These are phyloP conservation scores for Pichia membranifaciens DNA, from an alignment of 805 yeast genomes.

Conservation along the genomic window DNA sequence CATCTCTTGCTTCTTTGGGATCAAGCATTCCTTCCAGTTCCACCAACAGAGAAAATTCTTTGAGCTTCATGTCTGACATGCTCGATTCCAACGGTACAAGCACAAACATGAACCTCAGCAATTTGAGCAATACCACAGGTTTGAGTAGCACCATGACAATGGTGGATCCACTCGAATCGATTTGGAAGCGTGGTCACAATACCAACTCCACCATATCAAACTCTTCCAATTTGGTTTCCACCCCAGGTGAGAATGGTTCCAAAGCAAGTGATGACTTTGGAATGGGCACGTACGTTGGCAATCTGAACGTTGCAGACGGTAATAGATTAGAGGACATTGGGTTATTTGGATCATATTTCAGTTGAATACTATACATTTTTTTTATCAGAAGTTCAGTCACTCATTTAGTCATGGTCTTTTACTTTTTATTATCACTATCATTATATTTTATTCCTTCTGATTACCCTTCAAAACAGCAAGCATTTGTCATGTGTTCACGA, in stretches of 20 bases:
- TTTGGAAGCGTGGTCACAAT: constrained; percentile 15
- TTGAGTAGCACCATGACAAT: constrained; percentile 1
- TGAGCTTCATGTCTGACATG: neutral
- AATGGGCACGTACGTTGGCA: neutral
- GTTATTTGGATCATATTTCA: constrained; percentile 8
- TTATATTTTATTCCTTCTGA: no score
- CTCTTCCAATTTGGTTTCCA: neutral
- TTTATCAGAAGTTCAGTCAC: neutral
- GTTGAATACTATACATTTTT: neutral
- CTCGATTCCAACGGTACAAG: neutral
- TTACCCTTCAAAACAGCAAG: no score
- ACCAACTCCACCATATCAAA: neutral
- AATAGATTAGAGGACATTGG: constrained; percentile 5
- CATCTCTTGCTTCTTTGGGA: neutral
- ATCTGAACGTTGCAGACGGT: neutral
- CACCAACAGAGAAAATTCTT: neutral
- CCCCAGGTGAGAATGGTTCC: neutral
- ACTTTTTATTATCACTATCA: neutral
- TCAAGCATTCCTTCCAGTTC: neutral
- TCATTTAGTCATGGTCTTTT: neutral
- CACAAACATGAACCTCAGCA: neutral
- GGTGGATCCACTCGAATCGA: constrained; percentile 17
- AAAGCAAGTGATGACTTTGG: neutral
- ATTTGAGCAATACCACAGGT: neutral
- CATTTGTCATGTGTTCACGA: no score